These are phyloP conservation scores for Hypholoma sublateritium DNA, from an alignment of 768 basidiomycete species.

Conservation along the genomic window DNA sequence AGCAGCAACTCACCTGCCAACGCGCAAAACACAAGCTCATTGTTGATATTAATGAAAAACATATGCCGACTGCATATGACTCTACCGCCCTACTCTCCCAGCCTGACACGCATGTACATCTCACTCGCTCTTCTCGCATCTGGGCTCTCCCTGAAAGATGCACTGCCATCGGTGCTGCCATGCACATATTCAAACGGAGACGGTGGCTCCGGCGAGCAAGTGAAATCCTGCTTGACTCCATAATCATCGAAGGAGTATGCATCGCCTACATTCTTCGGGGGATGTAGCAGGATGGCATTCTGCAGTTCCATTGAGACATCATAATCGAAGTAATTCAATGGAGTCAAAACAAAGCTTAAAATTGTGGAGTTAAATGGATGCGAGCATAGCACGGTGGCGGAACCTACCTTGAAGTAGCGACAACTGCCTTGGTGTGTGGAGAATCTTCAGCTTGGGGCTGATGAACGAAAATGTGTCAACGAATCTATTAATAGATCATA, in stretches of 20 bases:
- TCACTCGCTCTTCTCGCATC: constrained; percentile 10
- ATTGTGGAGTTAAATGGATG: neutral
- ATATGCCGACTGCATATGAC: neutral
- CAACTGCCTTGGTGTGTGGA: constrained; percentile 58
- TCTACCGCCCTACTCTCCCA: constrained; percentile 5
- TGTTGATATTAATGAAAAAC: neutral
- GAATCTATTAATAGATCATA: neutral
- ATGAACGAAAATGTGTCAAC: neutral
- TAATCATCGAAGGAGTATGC: constrained; percentile 49
- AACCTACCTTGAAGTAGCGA: constrained; percentile 52
- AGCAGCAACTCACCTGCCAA: no score
- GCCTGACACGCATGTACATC: constrained; percentile 16
- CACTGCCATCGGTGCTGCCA: neutral
- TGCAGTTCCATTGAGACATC: constrained; percentile 59
- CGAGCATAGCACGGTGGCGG: neutral
- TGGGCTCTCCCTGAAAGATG: neutral
- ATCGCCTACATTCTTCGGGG: constrained; percentile 36
- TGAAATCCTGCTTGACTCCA: constrained; percentile 41
- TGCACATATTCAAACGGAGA: constrained; percentile 21
- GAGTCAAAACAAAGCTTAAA: constrained; percentile 54
- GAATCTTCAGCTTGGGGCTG: constrained; percentile 66
- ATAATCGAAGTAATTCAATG: constrained; percentile 65
- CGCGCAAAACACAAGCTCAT: no score
- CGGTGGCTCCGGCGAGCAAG: constrained; percentile 23
- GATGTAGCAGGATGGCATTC: constrained; percentile 50